Conservation (phyloP, 164 flowering plant genomes). For the Nymphaea colorata region DNA sequence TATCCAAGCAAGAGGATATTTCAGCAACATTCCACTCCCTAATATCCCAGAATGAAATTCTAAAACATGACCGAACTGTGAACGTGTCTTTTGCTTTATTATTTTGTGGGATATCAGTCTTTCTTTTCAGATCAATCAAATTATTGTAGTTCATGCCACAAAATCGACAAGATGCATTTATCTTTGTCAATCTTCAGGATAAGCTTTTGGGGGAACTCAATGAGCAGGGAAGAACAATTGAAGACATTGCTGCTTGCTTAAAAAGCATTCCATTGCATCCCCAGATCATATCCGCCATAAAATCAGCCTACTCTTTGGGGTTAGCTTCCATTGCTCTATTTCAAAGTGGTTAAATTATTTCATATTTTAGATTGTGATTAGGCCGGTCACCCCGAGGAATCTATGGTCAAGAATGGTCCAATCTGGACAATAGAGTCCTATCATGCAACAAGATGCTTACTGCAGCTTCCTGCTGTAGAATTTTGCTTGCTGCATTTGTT, state of each 20-base stretch:
- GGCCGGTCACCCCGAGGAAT: no score
- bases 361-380: no score
- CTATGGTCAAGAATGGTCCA: not conserved
- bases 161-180: no score
- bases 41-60: no score
- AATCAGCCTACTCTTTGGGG: slow-evolving; percentile 58
- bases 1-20: no score
- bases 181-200: slow-evolving; percentile 31
- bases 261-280: slow-evolving; percentile 41
- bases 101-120: no score
- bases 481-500: not conserved
- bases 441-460: not conserved
- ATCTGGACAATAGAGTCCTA: not conserved
- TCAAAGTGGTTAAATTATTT: not conserved
- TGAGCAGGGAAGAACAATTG: slow-evolving; percentile 37
- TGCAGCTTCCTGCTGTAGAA: not conserved
- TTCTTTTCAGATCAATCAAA: no score
- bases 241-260: slow-evolving; percentile 52
- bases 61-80: no score
- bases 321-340: slow-evolving; percentile 10
- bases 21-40: no score
- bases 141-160: no score
- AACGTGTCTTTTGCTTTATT: not conserved
- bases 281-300: slow-evolving; percentile 34
- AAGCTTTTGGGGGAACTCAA: slow-evolving; percentile 57